Base-by-base conservation (phyloP, 331 rosid genomes). In the Pyracantha coccinea region DNA sequence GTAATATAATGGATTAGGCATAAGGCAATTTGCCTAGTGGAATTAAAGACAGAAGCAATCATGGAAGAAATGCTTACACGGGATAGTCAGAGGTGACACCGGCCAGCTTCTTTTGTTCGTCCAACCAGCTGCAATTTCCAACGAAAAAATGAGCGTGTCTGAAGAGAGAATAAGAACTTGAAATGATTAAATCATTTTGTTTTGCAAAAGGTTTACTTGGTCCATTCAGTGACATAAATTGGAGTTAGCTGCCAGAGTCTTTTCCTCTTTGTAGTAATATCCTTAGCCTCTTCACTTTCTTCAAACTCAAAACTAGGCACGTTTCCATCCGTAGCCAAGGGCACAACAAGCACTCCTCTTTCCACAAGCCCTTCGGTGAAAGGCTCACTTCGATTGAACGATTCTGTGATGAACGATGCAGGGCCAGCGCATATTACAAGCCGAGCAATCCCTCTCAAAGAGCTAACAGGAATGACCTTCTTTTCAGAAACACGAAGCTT, bases 391-490 rank as follows among this genome's bases (percentile, higher is more conserved):
- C 78, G 83, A 66, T 83, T 78, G 74, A 92, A 94, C 38, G 97
- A 85, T 78, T 94, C 96, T 0, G 79, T 78, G 75, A 94, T 12
- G 66, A 78, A 86, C 1, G 96, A 89, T 32, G 90, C 87, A 0
- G 95, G 97, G 72, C 97, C 96, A 19, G 92, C 92, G 7, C 99
- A 94, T 25, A 94, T 85, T n/a, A 94, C 99, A 69, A 94, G 92
- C 55, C 97, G 84, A 62, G 93, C 97, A 86, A 86, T 32, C 60
- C 99, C 99, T 87, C 97, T 83, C 67, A 94, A 64, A 15, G 93
- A 79, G 81, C 79, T 85, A 47, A 92, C 78, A 14, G 91, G 88
- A 66, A 94, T 86, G 77, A 83, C 83, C 84, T 32, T 87, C 78
- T 85, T 92, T 60, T 88, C 88, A 58, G 83, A 85, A 74, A 90